These are phyloP conservation scores for Gaillardinia entomophila DNA, from an alignment of 805 yeast species.

Conservation along the genomic window DNA sequence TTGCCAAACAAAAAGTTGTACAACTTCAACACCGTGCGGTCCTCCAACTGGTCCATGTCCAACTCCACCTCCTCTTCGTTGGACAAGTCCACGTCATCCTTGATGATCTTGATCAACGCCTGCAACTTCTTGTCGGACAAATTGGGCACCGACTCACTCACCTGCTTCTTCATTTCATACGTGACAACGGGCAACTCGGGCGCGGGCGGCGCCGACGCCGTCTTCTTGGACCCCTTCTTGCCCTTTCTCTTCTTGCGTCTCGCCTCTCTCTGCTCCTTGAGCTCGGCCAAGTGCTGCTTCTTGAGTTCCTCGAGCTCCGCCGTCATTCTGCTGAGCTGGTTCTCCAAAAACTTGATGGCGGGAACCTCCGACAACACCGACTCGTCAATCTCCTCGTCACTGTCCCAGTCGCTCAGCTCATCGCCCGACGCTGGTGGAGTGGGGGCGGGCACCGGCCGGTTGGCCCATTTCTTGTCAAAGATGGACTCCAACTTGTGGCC, in stretches of 20 bases:
- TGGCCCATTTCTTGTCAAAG: constrained; percentile 84
- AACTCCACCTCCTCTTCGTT: constrained; percentile 91
- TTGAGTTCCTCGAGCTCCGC: constrained; percentile 78
- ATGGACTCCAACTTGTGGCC: constrained; percentile 86
- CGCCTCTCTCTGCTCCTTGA: constrained; percentile 58
- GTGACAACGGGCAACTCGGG: constrained; percentile 48
- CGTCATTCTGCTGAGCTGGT: constrained; percentile 80
- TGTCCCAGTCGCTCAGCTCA: constrained; percentile 42
- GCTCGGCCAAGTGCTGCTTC: constrained; percentile 63
- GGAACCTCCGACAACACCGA: constrained; percentile 65
- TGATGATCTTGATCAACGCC: constrained; percentile 78
- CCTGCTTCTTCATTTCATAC: constrained; percentile 94
- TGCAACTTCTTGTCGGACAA: constrained; percentile 75
- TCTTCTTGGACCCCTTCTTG: constrained; percentile 22
- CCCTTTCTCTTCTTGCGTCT: constrained; percentile 39
- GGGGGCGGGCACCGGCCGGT: constrained; percentile 58
- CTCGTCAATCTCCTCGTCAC: constrained; percentile 53
- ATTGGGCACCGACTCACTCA: constrained; percentile 77
- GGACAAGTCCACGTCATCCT: constrained; percentile 50
- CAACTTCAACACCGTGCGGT: constrained; percentile 71
- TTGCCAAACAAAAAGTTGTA: constrained; percentile 68
- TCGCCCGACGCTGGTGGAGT: constrained; percentile 52
- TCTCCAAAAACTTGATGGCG: constrained; percentile 83
- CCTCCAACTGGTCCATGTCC: constrained; percentile 90
- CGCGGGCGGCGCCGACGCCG: constrained; percentile 6